Evolutionary conservation across 2,329 filamentous ascomycete species (phyloP).

Genomic region (Erysiphe pulchra): DNA sequence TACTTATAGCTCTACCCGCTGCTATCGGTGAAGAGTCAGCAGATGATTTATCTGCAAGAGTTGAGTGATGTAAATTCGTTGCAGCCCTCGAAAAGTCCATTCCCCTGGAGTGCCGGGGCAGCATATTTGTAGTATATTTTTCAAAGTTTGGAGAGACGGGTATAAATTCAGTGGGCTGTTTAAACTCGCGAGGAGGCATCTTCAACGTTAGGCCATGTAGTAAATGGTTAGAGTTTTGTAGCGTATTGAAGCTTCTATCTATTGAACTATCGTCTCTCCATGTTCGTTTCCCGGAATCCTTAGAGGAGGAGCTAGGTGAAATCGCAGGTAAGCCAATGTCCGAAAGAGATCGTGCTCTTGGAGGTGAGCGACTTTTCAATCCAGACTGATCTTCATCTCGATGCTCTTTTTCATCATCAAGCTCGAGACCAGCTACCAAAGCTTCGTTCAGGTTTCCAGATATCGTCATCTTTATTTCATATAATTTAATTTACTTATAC

Average conservation of each 20-base stretch:
- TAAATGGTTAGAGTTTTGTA: slow-evolving; percentile 39
- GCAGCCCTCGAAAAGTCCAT: slow-evolving; percentile 83
- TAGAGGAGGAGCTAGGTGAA: slow-evolving; percentile 13
- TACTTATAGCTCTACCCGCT: slow-evolving; percentile 35
- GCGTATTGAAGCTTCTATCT: slow-evolving; percentile 33
- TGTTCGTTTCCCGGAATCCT: slow-evolving; percentile 11
- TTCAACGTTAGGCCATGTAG: slow-evolving; percentile 42
- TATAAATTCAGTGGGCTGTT: slow-evolving; percentile 22
- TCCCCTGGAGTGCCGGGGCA: slow-evolving; percentile 70
- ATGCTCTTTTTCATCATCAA: background rate
- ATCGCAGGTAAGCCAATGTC: slow-evolving; percentile 10
- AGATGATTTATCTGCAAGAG: slow-evolving; percentile 63
- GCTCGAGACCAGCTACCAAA: background rate
- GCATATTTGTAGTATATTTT: slow-evolving; percentile 60
- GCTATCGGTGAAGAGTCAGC: slow-evolving; percentile 80
- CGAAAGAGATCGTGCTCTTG: slow-evolving; percentile 12
- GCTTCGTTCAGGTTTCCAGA: too few species aligned
- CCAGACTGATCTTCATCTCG: background rate
- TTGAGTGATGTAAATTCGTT: slow-evolving; percentile 88
- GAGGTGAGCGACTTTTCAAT: slow-evolving; percentile 2
- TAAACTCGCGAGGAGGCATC: slow-evolving; percentile 29
- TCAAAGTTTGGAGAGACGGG: slow-evolving; percentile 74
- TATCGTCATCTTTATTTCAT: too few species aligned
- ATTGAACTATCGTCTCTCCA: slow-evolving; percentile 14
- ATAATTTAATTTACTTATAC: too few species aligned